These are phyloP conservation scores for Pyrrhoderma noxium DNA, from an alignment of 1,284 basidiomycete genomes.

Conservation along the genomic window DNA sequence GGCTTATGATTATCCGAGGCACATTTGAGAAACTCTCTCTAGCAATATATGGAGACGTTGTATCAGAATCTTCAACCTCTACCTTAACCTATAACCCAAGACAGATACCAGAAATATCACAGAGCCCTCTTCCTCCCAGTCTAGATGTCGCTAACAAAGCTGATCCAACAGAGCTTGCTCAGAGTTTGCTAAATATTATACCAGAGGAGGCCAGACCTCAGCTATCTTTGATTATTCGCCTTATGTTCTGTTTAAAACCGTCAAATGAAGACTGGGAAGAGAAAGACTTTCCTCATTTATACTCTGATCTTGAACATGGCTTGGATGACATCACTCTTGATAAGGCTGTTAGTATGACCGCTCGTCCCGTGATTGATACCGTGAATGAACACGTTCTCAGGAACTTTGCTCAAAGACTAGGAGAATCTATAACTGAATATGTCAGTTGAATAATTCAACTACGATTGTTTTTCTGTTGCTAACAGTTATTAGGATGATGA, in stretches of 20 bases:
- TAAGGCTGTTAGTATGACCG: slow-evolving; percentile 40
- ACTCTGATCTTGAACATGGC: slow-evolving; percentile 45
- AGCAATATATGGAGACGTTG: slow-evolving; percentile 58
- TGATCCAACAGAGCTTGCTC: slow-evolving; percentile 56
- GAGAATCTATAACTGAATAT: slow-evolving; percentile 45
- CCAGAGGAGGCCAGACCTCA: slow-evolving; percentile 45
- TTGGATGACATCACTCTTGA: slow-evolving; percentile 47
- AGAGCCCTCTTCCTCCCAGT: slow-evolving; percentile 35
- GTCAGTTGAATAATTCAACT: slow-evolving; percentile 20
- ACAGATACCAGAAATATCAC: slow-evolving; percentile 32
- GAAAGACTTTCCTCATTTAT: slow-evolving; percentile 61
- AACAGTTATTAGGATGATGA: slow-evolving; percentile 36
- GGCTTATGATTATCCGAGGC: slow-evolving; percentile 72
- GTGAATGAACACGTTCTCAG: slow-evolving; percentile 38
- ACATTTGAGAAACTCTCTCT: slow-evolving; percentile 58
- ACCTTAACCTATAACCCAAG: slow-evolving; percentile 30
- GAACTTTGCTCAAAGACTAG: slow-evolving; percentile 46
- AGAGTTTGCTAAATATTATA: slow-evolving; percentile 50
- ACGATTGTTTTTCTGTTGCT: slow-evolving; percentile 9
- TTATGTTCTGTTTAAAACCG: slow-evolving; percentile 72
- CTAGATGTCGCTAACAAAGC: slow-evolving; percentile 53
- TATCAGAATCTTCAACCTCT: slow-evolving; percentile 28
- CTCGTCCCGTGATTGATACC: slow-evolving; percentile 51
- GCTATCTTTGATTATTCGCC: slow-evolving; percentile 51
- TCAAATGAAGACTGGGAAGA: slow-evolving; percentile 69